Conservation (phyloP, 2,329 filamentous ascomycete genomes). For the Aspergillus brunneoviolaceus region DNA sequence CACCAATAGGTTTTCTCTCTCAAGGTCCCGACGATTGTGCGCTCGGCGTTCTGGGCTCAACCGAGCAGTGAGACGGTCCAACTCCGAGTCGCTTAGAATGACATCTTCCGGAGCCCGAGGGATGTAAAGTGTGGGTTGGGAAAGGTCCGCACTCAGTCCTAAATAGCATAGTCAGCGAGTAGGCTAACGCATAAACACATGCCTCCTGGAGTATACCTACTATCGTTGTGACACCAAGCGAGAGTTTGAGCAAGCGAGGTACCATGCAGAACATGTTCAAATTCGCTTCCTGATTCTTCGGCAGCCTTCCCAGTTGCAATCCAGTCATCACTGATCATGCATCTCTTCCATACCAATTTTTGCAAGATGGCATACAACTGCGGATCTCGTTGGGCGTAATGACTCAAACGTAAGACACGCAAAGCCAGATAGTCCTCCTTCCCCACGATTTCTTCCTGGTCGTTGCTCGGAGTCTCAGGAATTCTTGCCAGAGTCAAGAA, state of each 20-base stretch:
- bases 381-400: constrained; percentile 54
- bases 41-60: constrained; percentile 64
- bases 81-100: constrained; percentile 30
- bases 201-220: constrained; percentile 10
- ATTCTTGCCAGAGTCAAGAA: constrained; percentile 74
- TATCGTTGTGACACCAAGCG: constrained; percentile 59
- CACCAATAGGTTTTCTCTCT: constrained; percentile 68
- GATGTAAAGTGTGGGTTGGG: constrained; percentile 23
- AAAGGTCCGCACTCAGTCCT: constrained; percentile 19
- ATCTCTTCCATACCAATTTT: constrained; percentile 75
- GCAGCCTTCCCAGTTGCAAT: constrained; percentile 72
- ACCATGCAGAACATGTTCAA: constrained; percentile 60
- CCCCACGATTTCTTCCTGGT: constrained; percentile 51
- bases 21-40: constrained; percentile 69
- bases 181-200: not conserved
- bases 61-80: constrained; percentile 52
- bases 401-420: constrained; percentile 52
- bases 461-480: constrained; percentile 42
- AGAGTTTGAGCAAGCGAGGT: constrained; percentile 71
- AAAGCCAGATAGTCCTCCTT: constrained; percentile 75
- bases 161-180: constrained; percentile 11
- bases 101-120: constrained; percentile 30
- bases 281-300: constrained; percentile 68
- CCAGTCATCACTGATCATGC: constrained; percentile 85
- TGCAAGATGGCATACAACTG: constrained; percentile 27